Percentiles rank a stretch among this genome's conserved stretches.
Conservation (phyloP, 2,329 filamentous ascomycete genomes). For the Emericellopsis cladophorae region DNA sequence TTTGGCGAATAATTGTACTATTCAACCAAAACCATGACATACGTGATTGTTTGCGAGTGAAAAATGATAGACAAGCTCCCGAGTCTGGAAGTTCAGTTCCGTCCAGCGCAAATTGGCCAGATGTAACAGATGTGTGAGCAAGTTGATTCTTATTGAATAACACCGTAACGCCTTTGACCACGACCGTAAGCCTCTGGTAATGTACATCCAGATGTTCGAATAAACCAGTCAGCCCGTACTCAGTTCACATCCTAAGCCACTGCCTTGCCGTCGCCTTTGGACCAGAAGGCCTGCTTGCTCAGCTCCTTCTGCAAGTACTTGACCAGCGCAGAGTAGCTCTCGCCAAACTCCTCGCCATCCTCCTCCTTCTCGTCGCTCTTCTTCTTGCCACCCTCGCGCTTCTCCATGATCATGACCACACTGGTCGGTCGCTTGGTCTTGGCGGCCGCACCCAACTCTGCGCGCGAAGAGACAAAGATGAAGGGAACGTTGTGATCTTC, state of each 20-base stretch:
- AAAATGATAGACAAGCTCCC: too few species aligned
- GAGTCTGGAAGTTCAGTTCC: neutral
- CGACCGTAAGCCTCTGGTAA: slow-evolving; percentile 18
- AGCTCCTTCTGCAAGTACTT: slow-evolving; percentile 57
- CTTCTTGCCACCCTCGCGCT: slow-evolving; percentile 33
- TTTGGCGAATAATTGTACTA: neutral
- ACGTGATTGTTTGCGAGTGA: too few species aligned
- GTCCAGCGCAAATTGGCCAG: neutral
- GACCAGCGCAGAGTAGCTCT: slow-evolving; percentile 51
- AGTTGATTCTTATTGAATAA: neutral
- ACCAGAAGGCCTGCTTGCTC: slow-evolving; percentile 41
- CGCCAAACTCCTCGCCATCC: slow-evolving; percentile 46
- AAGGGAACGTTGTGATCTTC: slow-evolving; percentile 97
- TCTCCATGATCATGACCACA: slow-evolving; percentile 77
- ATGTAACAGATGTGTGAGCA: neutral
- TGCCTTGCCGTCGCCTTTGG: slow-evolving; percentile 22
- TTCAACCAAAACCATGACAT: neutral
- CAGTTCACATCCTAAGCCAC: too few species aligned
- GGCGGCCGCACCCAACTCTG: slow-evolving; percentile 85
- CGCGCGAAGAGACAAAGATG: slow-evolving; percentile 84
- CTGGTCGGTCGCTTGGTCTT: slow-evolving; percentile 93
- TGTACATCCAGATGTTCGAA: slow-evolving; percentile 17
- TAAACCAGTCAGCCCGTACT: too few species aligned
- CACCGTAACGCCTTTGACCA: slow-evolving; percentile 17
- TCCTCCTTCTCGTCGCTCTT: slow-evolving; percentile 33